Evolutionary conservation across 2,329 filamentous ascomycete genomes (phyloP).

Genomic region (Diaporthe eres): DNA sequence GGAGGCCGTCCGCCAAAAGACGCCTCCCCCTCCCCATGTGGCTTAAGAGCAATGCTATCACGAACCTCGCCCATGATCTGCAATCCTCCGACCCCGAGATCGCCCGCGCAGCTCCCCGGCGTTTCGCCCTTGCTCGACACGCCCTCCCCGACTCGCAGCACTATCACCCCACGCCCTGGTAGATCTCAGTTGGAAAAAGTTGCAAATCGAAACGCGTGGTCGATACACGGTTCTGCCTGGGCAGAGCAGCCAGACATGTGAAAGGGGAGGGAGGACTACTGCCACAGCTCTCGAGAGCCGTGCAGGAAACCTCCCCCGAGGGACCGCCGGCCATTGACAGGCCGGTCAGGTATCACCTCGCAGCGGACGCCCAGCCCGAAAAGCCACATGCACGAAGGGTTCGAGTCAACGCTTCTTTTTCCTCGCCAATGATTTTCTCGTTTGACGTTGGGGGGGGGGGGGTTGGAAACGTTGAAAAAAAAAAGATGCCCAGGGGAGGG

Average conservation of each 20-base stretch:
- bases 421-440: not conserved
- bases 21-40: not conserved
- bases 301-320: not conserved
- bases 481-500: not conserved
- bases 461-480: not conserved
- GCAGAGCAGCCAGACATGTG: not conserved
- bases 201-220: not conserved
- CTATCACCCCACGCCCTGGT: not conserved
- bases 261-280: not conserved
- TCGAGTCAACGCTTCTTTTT: not conserved
- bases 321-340: not conserved
- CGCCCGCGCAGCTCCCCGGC: not conserved
- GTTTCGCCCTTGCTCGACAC: slow-evolving; percentile 1
- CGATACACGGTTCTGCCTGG: not conserved
- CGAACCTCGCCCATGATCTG: slow-evolving; percentile 2
- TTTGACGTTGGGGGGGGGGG: not conserved
- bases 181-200: not conserved
- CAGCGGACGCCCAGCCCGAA: not conserved
- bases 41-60: slow-evolving; percentile 32
- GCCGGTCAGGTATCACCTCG: slow-evolving; percentile 4
- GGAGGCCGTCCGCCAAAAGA: not conserved
- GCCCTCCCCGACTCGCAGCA: not conserved
- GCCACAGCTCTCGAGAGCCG: not conserved
- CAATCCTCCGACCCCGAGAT: slow-evolving; percentile 19
- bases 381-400: not conserved